A percentile compares a stretch with the other conserved stretches of the same genome.
Conservation (phyloP, 2,329 filamentous ascomycete species). For the Fusarium sacchari region DNA sequence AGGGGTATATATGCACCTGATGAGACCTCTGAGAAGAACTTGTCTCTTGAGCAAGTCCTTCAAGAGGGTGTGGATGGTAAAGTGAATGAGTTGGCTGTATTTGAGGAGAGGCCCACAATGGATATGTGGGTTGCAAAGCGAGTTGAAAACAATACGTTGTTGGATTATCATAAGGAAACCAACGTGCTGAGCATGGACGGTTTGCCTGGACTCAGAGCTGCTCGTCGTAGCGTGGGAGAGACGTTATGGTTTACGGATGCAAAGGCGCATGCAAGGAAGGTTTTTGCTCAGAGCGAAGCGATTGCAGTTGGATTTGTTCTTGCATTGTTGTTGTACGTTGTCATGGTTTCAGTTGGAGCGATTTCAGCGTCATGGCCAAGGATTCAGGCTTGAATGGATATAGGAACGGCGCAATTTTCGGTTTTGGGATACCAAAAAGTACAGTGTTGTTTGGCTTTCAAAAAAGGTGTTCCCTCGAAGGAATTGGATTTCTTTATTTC, state of each 20-base stretch:
- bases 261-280: constrained; percentile 40
- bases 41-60: constrained; percentile 40
- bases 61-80: constrained; percentile 38
- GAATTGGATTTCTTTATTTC: constrained; percentile 9
- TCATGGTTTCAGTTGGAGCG: constrained; percentile 38
- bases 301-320: constrained; percentile 48
- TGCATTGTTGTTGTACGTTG: constrained; percentile 45
- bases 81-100: constrained; percentile 53
- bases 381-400: constrained; percentile 31
- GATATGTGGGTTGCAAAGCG: constrained; percentile 61
- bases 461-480: constrained; percentile 16
- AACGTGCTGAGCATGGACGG: constrained; percentile 69
- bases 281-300: constrained; percentile 47
- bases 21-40: constrained; percentile 26
- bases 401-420: constrained; percentile 37
- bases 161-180: constrained; percentile 65
- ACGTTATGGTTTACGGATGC: constrained; percentile 56
- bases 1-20: constrained; percentile 51
- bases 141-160: constrained; percentile 59
- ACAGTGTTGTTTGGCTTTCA: constrained; percentile 36
- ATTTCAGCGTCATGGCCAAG: constrained; percentile 33
- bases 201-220: constrained; percentile 64
- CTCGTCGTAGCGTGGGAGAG: constrained; percentile 61
- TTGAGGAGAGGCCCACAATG: constrained; percentile 66
- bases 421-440: constrained; percentile 41